Percentiles rank a stretch among this genome's conserved stretches.
Evolutionary conservation across 2,329 filamentous ascomycete species (phyloP).

Genomic region (Dothiorella sarmentorum): DNA sequence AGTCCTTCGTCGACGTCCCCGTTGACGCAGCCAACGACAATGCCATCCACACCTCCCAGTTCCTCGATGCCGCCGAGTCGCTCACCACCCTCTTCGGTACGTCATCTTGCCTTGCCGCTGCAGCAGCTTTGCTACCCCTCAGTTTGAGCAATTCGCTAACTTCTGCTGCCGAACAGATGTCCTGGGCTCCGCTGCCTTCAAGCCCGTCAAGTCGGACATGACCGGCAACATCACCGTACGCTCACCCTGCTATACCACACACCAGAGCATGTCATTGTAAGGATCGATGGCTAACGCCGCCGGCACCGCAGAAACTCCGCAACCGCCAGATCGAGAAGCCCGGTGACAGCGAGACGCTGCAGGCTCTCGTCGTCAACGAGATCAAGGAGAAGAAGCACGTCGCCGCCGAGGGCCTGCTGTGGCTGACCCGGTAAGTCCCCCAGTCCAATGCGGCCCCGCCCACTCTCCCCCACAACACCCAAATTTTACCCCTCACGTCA

Average conservation of each 20-base stretch:
- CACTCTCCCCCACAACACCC: no score
- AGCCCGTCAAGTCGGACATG: conserved; percentile 88
- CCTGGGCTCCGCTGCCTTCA: conserved; percentile 70
- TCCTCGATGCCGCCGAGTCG: conserved; percentile 86
- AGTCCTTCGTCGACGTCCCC: conserved; percentile 79
- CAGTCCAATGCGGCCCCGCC: no score
- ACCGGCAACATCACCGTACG: conserved; percentile 81
- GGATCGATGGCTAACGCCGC: not conserved
- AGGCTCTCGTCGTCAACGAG: conserved; percentile 82
- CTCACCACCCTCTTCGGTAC: conserved; percentile 82
- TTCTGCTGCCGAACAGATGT: conserved; percentile 46
- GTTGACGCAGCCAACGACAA: conserved; percentile 72
- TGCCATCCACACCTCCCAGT: conserved; percentile 72
- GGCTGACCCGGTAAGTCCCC: conserved; percentile 74
- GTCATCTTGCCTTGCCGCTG: conserved; percentile 18
- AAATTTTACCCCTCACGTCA: not conserved
- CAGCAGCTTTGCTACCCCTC: not conserved
- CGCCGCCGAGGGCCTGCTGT: conserved; percentile 85
- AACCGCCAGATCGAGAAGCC: conserved; percentile 77
- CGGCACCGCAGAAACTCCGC: conserved; percentile 71
- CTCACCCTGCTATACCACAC: not conserved
- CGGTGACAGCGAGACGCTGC: conserved; percentile 74
- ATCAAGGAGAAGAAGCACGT: conserved; percentile 83
- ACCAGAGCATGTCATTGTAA: no score
- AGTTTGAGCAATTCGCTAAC: not conserved